Evolutionary conservation across 305 asterid species (phyloP).

Genomic region (Plantago coronopus): DNA sequence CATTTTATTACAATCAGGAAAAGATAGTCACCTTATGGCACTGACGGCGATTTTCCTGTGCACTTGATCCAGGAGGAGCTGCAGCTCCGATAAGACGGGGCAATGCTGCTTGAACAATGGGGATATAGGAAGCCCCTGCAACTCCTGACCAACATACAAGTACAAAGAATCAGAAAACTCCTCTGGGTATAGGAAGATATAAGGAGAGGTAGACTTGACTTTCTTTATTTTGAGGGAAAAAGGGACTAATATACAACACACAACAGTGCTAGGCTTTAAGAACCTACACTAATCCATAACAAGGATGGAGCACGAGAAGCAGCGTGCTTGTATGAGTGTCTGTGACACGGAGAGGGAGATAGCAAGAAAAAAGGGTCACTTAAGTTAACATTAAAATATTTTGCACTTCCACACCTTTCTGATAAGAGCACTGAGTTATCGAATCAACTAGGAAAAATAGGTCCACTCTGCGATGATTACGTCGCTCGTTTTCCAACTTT

Average conservation of each 20-base stretch:
- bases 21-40: constrained; percentile 65
- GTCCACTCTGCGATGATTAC: constrained; percentile 81
- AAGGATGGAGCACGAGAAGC: neutral
- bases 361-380: neutral
- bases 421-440: constrained; percentile 94
- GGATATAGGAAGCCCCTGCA: constrained; percentile 79
- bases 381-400: neutral
- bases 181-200: constrained; percentile 11
- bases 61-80: constrained; percentile 79
- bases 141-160: constrained; percentile 39
- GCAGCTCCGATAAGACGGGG: constrained; percentile 85
- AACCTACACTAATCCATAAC: neutral
- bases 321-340: neutral
- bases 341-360: neutral
- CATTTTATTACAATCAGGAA: neutral
- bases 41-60: constrained; percentile 90
- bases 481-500: constrained; percentile 72
- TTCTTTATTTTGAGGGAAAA: neutral
- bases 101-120: constrained; percentile 75
- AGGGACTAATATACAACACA: neutral
- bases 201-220: neutral
- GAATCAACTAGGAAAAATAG: constrained; percentile 89
- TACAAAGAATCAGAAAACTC: constrained; percentile 18
- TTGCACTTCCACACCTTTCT: constrained; percentile 55
- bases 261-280: neutral